These are phyloP conservation scores for Coemansia sp. DNA, from an alignment of 192 early-diverging fungal genomes.

Conservation along the genomic window DNA sequence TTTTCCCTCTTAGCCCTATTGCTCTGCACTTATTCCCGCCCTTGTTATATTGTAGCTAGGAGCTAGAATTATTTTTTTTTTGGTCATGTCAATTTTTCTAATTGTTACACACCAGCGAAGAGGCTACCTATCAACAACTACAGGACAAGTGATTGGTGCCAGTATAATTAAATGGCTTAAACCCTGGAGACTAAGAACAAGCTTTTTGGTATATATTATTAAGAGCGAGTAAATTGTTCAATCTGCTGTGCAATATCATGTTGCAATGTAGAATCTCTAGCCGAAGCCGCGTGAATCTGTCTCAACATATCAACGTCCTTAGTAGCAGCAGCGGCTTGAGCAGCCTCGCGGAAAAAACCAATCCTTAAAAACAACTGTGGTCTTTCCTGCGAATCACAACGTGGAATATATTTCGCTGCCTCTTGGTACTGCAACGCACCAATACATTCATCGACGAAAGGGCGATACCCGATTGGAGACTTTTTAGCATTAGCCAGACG, in stretches of 20 bases:
- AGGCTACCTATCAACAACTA: too few species aligned
- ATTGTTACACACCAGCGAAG: too few species aligned
- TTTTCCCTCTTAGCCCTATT: too few species aligned
- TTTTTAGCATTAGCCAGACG: slow-evolving; percentile 76
- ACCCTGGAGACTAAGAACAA: too few species aligned
- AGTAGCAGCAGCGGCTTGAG: slow-evolving; percentile 63
- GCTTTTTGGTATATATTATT: neutral
- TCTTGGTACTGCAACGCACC: slow-evolving; percentile 75
- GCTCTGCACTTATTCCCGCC: too few species aligned
- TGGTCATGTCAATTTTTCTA: too few species aligned
- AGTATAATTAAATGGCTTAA: too few species aligned
- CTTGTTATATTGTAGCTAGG: too few species aligned
- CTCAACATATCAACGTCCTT: slow-evolving; percentile 68
- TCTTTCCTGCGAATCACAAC: slow-evolving; percentile 65
- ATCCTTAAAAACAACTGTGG: slow-evolving; percentile 72
- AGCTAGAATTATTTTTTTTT: too few species aligned
- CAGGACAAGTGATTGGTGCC: too few species aligned
- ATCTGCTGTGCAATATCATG: slow-evolving; percentile 45
- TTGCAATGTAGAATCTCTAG: slow-evolving; percentile 28
- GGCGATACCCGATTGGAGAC: slow-evolving; percentile 77
- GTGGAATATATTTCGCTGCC: slow-evolving; percentile 74
- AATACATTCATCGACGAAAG: slow-evolving; percentile 84
- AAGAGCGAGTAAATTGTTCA: slow-evolving; percentile 21
- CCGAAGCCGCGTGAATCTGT: slow-evolving; percentile 42
- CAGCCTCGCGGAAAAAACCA: slow-evolving; percentile 74